Percentiles rank a stretch among this genome's conserved stretches.
Conservation (phyloP, 495 filamentous ascomycete species). For the Talaromyces adpressus region DNA sequence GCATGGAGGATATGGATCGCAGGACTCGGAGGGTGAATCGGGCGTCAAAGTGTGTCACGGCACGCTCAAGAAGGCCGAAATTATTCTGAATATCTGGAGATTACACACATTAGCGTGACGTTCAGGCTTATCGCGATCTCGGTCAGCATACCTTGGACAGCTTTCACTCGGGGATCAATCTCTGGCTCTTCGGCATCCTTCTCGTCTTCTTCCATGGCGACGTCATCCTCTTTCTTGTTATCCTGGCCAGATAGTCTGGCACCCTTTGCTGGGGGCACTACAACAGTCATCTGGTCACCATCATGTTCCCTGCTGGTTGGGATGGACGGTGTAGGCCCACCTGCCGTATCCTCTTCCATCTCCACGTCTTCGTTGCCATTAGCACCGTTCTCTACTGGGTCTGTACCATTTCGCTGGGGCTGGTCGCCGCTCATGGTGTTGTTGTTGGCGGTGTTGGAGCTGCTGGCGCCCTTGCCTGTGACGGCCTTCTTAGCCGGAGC, state of each 20-base stretch:
- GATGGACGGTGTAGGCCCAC: conserved; percentile 46
- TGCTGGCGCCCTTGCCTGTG: conserved; percentile 36
- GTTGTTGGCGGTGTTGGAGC: conserved; percentile 33
- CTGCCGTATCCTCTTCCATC: conserved; percentile 70
- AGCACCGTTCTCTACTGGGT: conserved; percentile 67
- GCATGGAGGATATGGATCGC: conserved; percentile 89
- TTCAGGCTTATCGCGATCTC: neutral
- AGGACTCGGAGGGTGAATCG: conserved; percentile 91
- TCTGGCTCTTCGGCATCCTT: conserved; percentile 47
- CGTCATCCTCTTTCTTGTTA: conserved; percentile 56
- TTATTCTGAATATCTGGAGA: conserved; percentile 83
- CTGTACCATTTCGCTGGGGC: conserved; percentile 63
- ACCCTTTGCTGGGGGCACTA: conserved; percentile 72
- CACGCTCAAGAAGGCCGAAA: conserved; percentile 83
- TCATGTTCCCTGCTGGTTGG: conserved; percentile 60
- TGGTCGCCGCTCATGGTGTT: conserved; percentile 54
- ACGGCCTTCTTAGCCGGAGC: conserved; percentile 43
- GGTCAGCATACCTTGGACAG: conserved; percentile 45
- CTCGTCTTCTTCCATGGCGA: conserved; percentile 65
- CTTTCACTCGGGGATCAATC: conserved; percentile 55
- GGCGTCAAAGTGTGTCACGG: conserved; percentile 87
- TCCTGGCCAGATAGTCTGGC: conserved; percentile 53
- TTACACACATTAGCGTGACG: neutral
- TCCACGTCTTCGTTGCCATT: conserved; percentile 73
- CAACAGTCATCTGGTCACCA: conserved; percentile 80